These are phyloP conservation scores for Aspergillus niger DNA, from an alignment of 2,329 filamentous ascomycete genomes.

Conservation along the genomic window DNA sequence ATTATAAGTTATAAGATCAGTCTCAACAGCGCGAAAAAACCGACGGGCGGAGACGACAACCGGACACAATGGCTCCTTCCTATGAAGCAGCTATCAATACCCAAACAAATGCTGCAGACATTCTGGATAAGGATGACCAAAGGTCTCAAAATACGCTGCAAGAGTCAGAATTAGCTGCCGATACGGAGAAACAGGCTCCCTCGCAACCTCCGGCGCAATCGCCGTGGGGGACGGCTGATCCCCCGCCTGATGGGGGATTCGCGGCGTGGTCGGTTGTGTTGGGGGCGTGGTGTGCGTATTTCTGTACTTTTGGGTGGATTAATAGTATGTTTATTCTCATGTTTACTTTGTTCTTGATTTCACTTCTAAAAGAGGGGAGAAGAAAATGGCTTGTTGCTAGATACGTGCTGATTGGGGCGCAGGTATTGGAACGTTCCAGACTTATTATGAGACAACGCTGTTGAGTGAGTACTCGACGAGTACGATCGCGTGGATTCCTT, in stretches of 20 bases:
- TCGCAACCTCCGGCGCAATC: not conserved
- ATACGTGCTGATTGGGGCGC: not conserved
- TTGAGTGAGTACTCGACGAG: conserved; percentile 52
- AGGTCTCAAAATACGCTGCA: not conserved
- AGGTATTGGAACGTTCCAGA: conserved; percentile 58
- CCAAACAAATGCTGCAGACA: too few species aligned
- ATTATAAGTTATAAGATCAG: too few species aligned
- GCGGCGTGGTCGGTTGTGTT: conserved; percentile 7
- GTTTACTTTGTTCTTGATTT: not conserved
- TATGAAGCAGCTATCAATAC: too few species aligned
- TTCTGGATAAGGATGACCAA: too few species aligned
- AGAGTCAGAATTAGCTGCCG: not conserved
- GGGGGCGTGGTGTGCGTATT: conserved; percentile 29
- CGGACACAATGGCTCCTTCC: too few species aligned
- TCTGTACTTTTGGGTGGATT: conserved; percentile 52
- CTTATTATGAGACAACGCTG: conserved; percentile 56
- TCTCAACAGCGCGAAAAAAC: too few species aligned
- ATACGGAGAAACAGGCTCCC: not conserved
- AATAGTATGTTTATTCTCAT: conserved; percentile 24
- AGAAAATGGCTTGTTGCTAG: not conserved
- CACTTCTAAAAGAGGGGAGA: not conserved
- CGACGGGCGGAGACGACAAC: too few species aligned
- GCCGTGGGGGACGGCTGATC: not conserved
- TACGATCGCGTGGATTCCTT: conserved; percentile 61
- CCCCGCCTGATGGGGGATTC: conserved; percentile 6